A percentile compares a stretch with the other conserved stretches of the same genome.
phyloP scores from a whole-genome alignment of 2,329 filamentous ascomycete genomes.

The Endocalyx cinctus region DNA sequence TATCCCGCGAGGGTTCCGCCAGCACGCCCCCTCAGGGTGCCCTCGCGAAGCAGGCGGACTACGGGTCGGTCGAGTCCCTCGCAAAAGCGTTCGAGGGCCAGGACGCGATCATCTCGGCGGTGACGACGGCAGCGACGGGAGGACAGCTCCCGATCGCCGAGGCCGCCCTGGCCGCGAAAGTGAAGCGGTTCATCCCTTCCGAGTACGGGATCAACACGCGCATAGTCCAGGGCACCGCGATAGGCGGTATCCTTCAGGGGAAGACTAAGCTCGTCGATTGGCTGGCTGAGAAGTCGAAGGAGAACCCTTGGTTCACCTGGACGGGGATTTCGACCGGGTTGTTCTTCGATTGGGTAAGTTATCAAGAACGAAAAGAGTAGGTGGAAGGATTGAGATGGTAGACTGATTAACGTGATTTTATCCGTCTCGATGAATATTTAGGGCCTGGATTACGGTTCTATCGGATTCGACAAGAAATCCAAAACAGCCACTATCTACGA shows the following conservation, averaged over 20 bases:
- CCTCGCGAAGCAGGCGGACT: constrained; percentile 42
- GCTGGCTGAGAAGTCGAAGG: constrained; percentile 42
- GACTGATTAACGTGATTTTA: no score
- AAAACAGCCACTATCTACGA: constrained; percentile 53
- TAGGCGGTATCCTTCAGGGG: constrained; percentile 20
- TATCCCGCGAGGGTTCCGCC: constrained; percentile 42
- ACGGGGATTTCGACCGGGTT: constrained; percentile 53
- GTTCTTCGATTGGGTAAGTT: constrained; percentile 57
- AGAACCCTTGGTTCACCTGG: constrained; percentile 49
- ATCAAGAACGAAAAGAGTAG: no score
- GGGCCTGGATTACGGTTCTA: constrained; percentile 43
- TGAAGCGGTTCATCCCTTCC: constrained; percentile 52
- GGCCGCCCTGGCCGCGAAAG: constrained; percentile 50
- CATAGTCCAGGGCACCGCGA: constrained; percentile 13
- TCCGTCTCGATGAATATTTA: no score
- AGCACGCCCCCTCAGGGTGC: constrained; percentile 31
- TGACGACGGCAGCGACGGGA: constrained; percentile 37
- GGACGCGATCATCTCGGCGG: constrained; percentile 49
- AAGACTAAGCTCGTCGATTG: constrained; percentile 40
- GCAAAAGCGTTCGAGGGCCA: constrained; percentile 43
- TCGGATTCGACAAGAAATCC: constrained; percentile 45
- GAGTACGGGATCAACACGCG: constrained; percentile 42
- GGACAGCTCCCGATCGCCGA: constrained; percentile 48
- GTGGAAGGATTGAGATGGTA: no score
- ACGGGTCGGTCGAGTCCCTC: constrained; percentile 39